phyloP scores from a whole-genome alignment of 495 filamentous ascomycete species.

The Penicillium paradoxum region DNA sequence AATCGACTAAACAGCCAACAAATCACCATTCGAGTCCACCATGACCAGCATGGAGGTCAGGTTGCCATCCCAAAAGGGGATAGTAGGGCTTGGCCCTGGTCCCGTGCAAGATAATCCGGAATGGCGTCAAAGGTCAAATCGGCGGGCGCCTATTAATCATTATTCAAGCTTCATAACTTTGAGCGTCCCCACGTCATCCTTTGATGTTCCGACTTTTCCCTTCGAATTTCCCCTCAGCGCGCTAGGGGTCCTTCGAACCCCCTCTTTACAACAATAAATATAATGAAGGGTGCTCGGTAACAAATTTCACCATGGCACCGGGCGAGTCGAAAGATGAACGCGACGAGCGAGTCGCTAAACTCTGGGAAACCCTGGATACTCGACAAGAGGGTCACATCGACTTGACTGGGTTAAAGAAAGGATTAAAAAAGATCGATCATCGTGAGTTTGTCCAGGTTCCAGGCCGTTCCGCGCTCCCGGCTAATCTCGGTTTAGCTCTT shows the following conservation, averaged over 20 bases:
- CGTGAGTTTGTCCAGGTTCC: constrained; percentile 55
- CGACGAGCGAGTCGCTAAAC: constrained; percentile 68
- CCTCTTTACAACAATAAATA: constrained; percentile 12
- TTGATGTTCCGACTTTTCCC: constrained; percentile 2
- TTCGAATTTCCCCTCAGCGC: neutral
- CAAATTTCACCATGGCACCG: constrained; percentile 42
- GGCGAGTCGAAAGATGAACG: constrained; percentile 65
- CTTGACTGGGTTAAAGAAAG: constrained; percentile 73
- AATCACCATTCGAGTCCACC: neutral
- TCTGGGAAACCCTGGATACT: constrained; percentile 79
- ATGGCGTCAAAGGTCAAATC: constrained; percentile 40
- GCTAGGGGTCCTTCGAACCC: neutral
- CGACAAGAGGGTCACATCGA: constrained; percentile 73
- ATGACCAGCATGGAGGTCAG: constrained; percentile 6
- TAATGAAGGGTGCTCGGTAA: constrained; percentile 40
- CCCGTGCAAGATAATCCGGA: constrained; percentile 26
- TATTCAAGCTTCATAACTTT: constrained; percentile 14
- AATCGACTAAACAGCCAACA: neutral
- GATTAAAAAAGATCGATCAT: constrained; percentile 84
- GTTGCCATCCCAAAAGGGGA: constrained; percentile 25
- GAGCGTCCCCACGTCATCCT: constrained; percentile 10
- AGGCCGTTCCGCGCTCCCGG: constrained; percentile 22
- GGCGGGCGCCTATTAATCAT: constrained; percentile 36
- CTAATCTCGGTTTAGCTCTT: constrained; percentile 57
- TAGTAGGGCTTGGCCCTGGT: constrained; percentile 37